Percentiles rank a stretch among this genome's conserved stretches.
phyloP scores from a whole-genome alignment of 345 rosid genomes.

The Rhizophora apiculata region DNA sequence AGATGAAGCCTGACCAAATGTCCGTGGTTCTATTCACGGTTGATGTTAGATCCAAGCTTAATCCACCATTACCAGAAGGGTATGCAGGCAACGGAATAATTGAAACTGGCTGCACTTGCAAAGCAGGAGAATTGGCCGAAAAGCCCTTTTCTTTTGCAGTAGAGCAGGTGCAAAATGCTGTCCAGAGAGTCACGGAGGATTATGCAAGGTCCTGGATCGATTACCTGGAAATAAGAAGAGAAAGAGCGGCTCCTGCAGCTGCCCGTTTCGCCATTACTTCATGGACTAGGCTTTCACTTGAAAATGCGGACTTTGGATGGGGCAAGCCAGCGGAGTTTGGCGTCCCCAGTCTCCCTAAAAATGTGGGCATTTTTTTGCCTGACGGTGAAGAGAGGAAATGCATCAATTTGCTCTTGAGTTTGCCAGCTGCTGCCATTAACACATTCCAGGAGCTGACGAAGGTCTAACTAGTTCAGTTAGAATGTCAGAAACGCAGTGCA shows the following conservation, averaged over 20 bases:
- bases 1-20: conserved; percentile 17
- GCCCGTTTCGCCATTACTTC: neutral
- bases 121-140: conserved; percentile 17
- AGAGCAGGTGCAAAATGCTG: conserved; percentile 19
- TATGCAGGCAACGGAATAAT: conserved; percentile 24
- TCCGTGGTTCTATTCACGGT: conserved; percentile 19
- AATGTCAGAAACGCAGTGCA: too few relatives aligned
- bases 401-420: too few relatives aligned
- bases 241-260: neutral
- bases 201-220: conserved; percentile 22
- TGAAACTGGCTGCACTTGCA: conserved; percentile 1
- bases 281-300: neutral
- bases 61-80: conserved; percentile 16
- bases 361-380: too few relatives aligned
- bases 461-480: too few relatives aligned
- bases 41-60: conserved; percentile 21
- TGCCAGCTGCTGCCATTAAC: too few relatives aligned
- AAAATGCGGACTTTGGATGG: neutral
- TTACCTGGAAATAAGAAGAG: conserved; percentile 2
- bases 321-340: neutral
- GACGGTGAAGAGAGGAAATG: too few relatives aligned
- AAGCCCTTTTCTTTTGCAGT: conserved; percentile 16
- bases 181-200: conserved; percentile 16
- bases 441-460: too few relatives aligned
- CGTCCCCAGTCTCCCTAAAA: too few relatives aligned